Base-by-base conservation (phyloP, 2,329 filamentous ascomycete genomes). In the Stagonosporopsis rhizophila region DNA sequence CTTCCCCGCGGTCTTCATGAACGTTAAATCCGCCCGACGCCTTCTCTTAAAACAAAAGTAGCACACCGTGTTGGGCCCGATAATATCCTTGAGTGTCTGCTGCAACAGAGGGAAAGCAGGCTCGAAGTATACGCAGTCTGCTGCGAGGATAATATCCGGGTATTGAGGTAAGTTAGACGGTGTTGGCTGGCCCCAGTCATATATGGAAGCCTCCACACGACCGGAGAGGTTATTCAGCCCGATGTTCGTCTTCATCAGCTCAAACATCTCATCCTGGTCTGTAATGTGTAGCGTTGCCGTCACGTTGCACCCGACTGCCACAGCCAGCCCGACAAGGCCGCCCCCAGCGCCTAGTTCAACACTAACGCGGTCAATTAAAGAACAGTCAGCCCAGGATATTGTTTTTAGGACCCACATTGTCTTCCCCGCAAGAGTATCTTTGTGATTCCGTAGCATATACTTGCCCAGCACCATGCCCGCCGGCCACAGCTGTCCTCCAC, bases 111-210 rank as follows among this genome's bases (percentile, higher is more conserved):
- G 93, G 71, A 98, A 98, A 1, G 95, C 91, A 2, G 94, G 92
- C 77, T 98, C 95, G 75, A 96, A 96, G 80, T 98, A 99, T 44
- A 96, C 92, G 77, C 94, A 98, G 76, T 98, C 95, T 37, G 93
- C 94, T 3, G 95, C 95, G n/a, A 98, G 83, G 52, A 99, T 87
- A 52, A 96, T 82, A 68, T 93, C 87, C 17, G 92, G 91, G 60
- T 85, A 84, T 65, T 82, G 80, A 51, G 81, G 76, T 46, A 80
- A 60, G 52, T 66, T 49, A 55, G 76, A 51, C 58, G 78, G 73
- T 28, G 74, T 70, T 15, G 79, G 68, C 28, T 77, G 70, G 17
- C 82, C 83, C 94, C 94, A 97, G 74, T 97, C 90, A 64, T 97
- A 83, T 23, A 96, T 81, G 51, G 85, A 79, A 15, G 92, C 85